These are phyloP conservation scores for Leishmania tropica DNA, from an alignment of 208 protist species.

Conservation along the genomic window DNA sequence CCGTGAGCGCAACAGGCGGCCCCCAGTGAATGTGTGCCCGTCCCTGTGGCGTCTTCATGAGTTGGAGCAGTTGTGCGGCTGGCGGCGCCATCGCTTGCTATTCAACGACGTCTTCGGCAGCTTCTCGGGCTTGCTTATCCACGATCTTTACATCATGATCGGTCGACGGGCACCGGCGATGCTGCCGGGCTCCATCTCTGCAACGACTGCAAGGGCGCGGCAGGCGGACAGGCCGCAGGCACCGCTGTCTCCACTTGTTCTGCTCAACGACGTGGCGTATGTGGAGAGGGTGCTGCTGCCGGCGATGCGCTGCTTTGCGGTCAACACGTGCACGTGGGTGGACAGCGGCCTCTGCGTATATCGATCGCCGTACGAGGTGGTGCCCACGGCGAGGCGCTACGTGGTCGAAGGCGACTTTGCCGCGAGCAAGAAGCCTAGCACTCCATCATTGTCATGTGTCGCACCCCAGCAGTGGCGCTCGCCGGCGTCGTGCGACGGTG, in stretches of 20 bases:
- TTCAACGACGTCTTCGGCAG: slow-evolving; percentile 24
- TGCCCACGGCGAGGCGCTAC: not conserved
- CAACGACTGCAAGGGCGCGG: not conserved
- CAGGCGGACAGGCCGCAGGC: no score
- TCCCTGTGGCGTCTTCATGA: slow-evolving; percentile 37
- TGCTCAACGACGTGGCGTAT: slow-evolving; percentile 50
- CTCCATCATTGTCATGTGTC: not conserved
- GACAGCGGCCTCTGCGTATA: slow-evolving; percentile 20
- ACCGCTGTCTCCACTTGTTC: slow-evolving; percentile 31
- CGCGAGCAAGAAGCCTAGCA: not conserved
- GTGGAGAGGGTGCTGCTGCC: slow-evolving; percentile 53
- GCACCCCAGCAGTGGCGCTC: not conserved
- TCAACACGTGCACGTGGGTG: not conserved
- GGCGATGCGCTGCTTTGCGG: slow-evolving; percentile 45
- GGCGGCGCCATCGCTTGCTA: slow-evolving; percentile 10
- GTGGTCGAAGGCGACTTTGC: not conserved
- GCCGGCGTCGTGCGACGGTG: not conserved
- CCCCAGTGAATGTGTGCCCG: slow-evolving; percentile 3
- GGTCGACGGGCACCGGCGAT: slow-evolving; percentile 11
- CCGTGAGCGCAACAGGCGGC: not conserved
- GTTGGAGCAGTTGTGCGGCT: slow-evolving; percentile 36
- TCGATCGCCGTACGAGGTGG: not conserved
- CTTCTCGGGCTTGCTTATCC: slow-evolving; percentile 30
- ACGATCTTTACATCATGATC: slow-evolving; percentile 22
- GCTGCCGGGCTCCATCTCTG: not conserved